Conservation (phyloP, 768 basidiomycete genomes). For the Podaxis pistillaris region DNA sequence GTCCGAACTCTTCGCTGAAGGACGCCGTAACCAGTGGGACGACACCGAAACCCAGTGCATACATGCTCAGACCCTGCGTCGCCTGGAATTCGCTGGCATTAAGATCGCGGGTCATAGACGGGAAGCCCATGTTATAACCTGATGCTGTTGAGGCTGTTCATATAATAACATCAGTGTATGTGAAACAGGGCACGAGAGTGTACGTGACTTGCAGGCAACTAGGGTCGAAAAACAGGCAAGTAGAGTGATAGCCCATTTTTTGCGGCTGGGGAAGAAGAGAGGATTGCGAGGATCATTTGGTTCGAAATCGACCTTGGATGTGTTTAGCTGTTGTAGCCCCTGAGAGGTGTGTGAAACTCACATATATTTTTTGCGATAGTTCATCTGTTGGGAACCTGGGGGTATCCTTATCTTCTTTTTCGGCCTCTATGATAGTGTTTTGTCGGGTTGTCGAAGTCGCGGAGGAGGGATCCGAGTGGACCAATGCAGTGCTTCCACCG, state of each 20-base stretch:
- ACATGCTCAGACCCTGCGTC: slow-evolving; percentile 50
- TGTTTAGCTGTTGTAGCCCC: background rate
- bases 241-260: slow-evolving; percentile 45
- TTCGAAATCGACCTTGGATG: slow-evolving; percentile 14
- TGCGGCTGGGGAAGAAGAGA: slow-evolving; percentile 18
- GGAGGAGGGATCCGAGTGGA: background rate
- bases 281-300: slow-evolving; percentile 17
- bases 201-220: slow-evolving; percentile 41
- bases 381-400: background rate
- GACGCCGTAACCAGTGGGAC: slow-evolving; percentile 66
- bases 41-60: slow-evolving; percentile 58
- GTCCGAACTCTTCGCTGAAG: slow-evolving; percentile 72
- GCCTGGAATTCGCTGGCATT: slow-evolving; percentile 44
- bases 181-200: slow-evolving; percentile 16
- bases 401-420: background rate
- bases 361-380: slow-evolving; percentile 2
- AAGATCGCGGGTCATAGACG: slow-evolving; percentile 54
- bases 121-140: slow-evolving; percentile 54
- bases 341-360: background rate
- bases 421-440: background rate
- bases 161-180: background rate
- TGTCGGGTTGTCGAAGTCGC: background rate
- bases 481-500: background rate
- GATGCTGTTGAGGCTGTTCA: slow-evolving; percentile 48
- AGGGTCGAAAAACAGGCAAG: slow-evolving; percentile 48